phyloP scores from a whole-genome alignment of 805 yeast genomes.

The Kodamaea jinghongensis region DNA sequence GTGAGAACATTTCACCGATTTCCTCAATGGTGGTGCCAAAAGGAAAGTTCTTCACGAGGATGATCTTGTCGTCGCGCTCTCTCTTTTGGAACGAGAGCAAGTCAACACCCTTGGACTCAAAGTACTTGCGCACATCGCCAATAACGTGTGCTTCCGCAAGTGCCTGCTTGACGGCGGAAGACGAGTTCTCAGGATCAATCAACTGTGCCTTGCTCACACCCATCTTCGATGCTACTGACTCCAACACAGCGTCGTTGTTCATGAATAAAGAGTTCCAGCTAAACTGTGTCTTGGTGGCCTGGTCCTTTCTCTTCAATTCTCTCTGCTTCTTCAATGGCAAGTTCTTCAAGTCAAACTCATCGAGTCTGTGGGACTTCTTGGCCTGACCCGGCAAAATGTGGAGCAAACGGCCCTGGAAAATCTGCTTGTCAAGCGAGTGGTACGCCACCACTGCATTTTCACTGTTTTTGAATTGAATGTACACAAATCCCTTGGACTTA shows the following conservation, averaged over 20 bases:
- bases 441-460: slow-evolving; percentile 78
- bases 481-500: slow-evolving; percentile 89
- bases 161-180: slow-evolving; percentile 93
- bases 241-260: slow-evolving; percentile 89
- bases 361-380: slow-evolving; percentile 78
- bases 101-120: slow-evolving; percentile 84
- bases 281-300: slow-evolving; percentile 83
- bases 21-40: slow-evolving; percentile 81
- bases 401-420: slow-evolving; percentile 89
- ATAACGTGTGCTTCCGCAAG: slow-evolving; percentile 95
- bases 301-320: slow-evolving; percentile 77
- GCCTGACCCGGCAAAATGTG: slow-evolving; percentile 86
- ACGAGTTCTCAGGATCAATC: slow-evolving; percentile 82
- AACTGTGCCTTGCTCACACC: slow-evolving; percentile 82
- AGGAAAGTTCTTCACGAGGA: slow-evolving; percentile 88
- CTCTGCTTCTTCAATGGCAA: slow-evolving; percentile 89
- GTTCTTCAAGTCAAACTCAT: slow-evolving; percentile 87
- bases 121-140: slow-evolving; percentile 84
- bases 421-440: slow-evolving; percentile 72
- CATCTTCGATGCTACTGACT: slow-evolving; percentile 79
- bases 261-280: slow-evolving; percentile 93
- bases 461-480: slow-evolving; percentile 65
- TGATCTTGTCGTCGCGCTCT: slow-evolving; percentile 76
- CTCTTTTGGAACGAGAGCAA: slow-evolving; percentile 61
- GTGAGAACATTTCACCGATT: slow-evolving; percentile 74